These are phyloP conservation scores for Paraconiothyrium sp. DNA, from an alignment of 2,329 filamentous ascomycete genomes.

Conservation along the genomic window DNA sequence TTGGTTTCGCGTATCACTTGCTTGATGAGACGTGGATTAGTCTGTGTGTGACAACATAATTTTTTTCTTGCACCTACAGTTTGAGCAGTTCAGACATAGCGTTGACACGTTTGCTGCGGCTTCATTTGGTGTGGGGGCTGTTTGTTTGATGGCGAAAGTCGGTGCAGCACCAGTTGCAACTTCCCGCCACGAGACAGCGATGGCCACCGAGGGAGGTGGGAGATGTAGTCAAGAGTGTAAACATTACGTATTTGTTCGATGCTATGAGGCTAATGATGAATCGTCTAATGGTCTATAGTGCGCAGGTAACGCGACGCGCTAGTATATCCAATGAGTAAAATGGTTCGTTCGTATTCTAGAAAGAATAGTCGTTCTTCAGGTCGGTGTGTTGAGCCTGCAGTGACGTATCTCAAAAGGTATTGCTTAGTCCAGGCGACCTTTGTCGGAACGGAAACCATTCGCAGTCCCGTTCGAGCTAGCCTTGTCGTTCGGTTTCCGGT, in stretches of 20 bases:
- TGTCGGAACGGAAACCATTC: conserved; percentile 39
- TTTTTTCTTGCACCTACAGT: background rate
- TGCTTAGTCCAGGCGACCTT: conserved; percentile 44
- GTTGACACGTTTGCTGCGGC: background rate
- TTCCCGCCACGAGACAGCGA: background rate
- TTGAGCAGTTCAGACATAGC: background rate
- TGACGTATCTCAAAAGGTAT: background rate
- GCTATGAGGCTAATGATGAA: conserved; percentile 9
- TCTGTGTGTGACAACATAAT: background rate
- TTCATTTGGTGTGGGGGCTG: background rate
- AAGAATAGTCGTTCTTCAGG: background rate
- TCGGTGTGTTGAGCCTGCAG: background rate
- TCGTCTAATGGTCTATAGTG: conserved; percentile 15
- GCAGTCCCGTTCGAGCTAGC: conserved; percentile 39
- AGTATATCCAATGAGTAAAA: conserved; percentile 15
- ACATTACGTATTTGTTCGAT: conserved; percentile 18
- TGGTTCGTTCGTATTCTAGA: background rate
- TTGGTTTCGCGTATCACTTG: no score
- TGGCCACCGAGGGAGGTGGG: background rate
- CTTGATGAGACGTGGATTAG: background rate
- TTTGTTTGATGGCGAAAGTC: background rate
- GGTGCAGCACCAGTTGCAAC: background rate
- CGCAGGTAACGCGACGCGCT: background rate
- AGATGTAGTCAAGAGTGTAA: background rate
- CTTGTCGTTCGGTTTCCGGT: conserved; percentile 37